phyloP scores from a whole-genome alignment of 164 flowering plant genomes.

The Paratinospora sagittata region DNA sequence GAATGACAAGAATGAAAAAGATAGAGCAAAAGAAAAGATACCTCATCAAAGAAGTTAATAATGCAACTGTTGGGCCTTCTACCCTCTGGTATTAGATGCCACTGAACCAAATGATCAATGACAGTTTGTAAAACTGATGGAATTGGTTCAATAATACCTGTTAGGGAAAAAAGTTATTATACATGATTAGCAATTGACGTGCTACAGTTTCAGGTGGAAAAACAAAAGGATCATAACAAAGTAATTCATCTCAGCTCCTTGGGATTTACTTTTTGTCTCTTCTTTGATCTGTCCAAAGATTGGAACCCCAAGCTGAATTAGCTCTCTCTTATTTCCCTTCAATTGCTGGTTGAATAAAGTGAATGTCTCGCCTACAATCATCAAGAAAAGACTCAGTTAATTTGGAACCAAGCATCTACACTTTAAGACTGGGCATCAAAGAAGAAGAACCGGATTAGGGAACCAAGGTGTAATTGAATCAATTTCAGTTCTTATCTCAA shows the following conservation, averaged over 20 bases:
- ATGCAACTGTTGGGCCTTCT: constrained; percentile 87
- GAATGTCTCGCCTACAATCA: constrained; percentile 68
- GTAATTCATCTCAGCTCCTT: constrained; percentile 25
- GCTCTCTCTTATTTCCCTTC: constrained; percentile 83
- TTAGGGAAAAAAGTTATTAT: neutral
- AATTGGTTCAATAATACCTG: constrained; percentile 75
- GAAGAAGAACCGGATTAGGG: neutral
- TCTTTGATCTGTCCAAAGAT: constrained; percentile 72
- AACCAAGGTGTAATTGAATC: neutral
- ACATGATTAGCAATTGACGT: neutral
- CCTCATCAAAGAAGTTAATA: constrained; percentile 92
- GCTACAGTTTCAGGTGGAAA: constrained; percentile 1
- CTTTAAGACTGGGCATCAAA: neutral
- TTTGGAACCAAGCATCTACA: neutral
- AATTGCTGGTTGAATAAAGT: constrained; percentile 80
- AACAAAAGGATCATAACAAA: neutral
- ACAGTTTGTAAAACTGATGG: constrained; percentile 65
- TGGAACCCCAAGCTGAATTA: constrained; percentile 90
- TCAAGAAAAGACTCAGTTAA: neutral
- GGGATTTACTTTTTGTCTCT: constrained; percentile 33
- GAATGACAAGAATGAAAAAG: neutral
- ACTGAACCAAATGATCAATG: constrained; percentile 70
- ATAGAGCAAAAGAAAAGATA: constrained; percentile 17
- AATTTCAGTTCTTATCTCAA: too few species aligned
- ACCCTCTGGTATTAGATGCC: constrained; percentile 74